Evolutionary conservation across 768 basidiomycete species (phyloP).

Genomic region (Favolaschia claudopus): DNA sequence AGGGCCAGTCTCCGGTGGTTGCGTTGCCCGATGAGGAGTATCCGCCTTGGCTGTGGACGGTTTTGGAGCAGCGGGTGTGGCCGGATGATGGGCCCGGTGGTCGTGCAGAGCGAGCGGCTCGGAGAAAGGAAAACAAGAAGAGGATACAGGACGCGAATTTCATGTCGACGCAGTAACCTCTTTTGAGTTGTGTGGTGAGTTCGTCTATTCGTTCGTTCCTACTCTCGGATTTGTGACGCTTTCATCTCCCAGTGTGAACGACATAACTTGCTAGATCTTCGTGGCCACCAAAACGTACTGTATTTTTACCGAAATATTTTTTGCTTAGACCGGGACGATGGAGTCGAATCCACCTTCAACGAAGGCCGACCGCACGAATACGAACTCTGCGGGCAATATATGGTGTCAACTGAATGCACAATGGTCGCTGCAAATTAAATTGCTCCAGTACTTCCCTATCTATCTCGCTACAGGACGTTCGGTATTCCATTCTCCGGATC

Average conservation of each 20-base stretch:
- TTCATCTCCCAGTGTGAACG: not conserved
- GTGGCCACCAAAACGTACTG: slow-evolving; percentile 1
- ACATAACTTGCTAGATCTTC: not conserved
- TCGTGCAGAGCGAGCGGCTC: slow-evolving; percentile 60
- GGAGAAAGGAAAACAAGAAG: slow-evolving; percentile 69
- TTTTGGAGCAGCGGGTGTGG: slow-evolving; percentile 65
- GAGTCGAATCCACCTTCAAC: not conserved
- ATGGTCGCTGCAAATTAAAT: too few species aligned
- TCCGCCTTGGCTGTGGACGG: slow-evolving; percentile 88
- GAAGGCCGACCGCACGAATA: too few species aligned
- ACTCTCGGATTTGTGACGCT: not conserved
- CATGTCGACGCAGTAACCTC: slow-evolving; percentile 76
- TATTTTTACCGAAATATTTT: slow-evolving; percentile 15
- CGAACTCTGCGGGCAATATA: too few species aligned
- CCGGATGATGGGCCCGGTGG: slow-evolving; percentile 81
- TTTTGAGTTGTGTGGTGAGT: slow-evolving; percentile 4
- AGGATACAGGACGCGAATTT: slow-evolving; percentile 85
- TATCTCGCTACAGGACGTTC: too few species aligned
- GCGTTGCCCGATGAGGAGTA: slow-evolving; percentile 85
- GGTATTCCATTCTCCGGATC: too few species aligned
- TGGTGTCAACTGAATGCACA: too few species aligned
- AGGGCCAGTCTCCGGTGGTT: slow-evolving; percentile 79
- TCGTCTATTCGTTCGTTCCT: not conserved
- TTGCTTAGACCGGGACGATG: too few species aligned
- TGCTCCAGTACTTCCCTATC: too few species aligned